Base-by-base conservation (phyloP, 1,284 basidiomycete genomes). In the Stygiomarasmius scandens region DNA sequence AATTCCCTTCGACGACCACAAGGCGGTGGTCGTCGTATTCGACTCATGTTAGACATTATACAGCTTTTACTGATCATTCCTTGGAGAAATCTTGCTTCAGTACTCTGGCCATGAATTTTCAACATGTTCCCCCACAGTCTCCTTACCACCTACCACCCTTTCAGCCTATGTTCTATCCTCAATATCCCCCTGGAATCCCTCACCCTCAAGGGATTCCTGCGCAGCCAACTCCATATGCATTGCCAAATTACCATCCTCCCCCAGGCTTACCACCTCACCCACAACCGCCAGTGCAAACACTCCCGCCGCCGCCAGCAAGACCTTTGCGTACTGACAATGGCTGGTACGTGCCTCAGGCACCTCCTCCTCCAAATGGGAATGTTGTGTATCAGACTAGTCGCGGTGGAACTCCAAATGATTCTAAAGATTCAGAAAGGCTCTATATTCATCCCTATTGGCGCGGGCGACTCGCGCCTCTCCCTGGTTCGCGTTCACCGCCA, bases 381-480 rank as follows among this genome's bases (percentile, higher is more conserved):
- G 49, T 36, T 20, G 19, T 24, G 19, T 51, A 51, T 24, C 3
- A 51, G n/a, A 51, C 27, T 20, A 36, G 29, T 36, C 32, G 49
- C 5, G 20, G 29, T 8, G 29, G 29, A n/a, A 12, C 52, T 9
- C 41, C 44, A 52, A 27, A 43, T 10, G 14, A 12, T 41, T 10
- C 55, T 27, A 8, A n/a, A 12, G 16, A 23, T 34, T 11, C 14
- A 24, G 34, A 25, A 12, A 25, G 20, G 49, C 14, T 41, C 29
- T 11, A 36, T 38, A 66, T 75, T 27, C 67, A 77, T 52, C 70
- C 70, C 20, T 74, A 71, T 55, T 79, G 77, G 77, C 72, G 67
- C 60, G 75, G 73, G 19, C 68, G 74, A 49, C 66, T 79, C 23
- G 76, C 74, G 12, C 75, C 77, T 16, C 69, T 77, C 49, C 76